These are phyloP conservation scores for Rhodotorula sphaerocarpa DNA, from an alignment of 768 basidiomycete genomes.

Conservation along the genomic window DNA sequence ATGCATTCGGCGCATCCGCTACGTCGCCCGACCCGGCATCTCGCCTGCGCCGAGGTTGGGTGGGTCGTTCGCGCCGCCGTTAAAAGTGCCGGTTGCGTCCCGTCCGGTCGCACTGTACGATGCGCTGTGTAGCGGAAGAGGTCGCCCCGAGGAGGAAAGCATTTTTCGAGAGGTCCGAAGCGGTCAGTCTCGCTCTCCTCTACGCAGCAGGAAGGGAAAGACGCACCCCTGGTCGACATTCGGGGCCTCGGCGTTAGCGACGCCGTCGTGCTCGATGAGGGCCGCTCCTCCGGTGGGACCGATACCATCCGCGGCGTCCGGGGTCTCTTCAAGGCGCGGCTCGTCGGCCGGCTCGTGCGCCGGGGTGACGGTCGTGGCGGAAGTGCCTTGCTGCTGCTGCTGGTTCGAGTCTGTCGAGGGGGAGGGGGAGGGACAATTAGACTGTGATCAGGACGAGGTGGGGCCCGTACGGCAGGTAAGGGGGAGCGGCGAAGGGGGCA, in stretches of 20 bases:
- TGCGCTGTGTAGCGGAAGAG: neutral
- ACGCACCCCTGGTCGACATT: no score
- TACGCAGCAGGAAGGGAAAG: neutral
- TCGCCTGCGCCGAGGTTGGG: constrained; percentile 12
- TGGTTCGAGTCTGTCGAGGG: neutral
- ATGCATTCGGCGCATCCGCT: no score
- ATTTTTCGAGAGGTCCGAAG: neutral
- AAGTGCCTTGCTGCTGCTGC: no score
- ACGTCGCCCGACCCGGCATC: constrained; percentile 1
- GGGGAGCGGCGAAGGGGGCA: neutral
- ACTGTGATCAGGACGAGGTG: neutral
- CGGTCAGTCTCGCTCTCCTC: neutral
- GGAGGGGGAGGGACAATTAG: neutral
- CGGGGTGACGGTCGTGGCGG: neutral
- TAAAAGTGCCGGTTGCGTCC: constrained; percentile 19
- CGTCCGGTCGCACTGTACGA: constrained; percentile 18
- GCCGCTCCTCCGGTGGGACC: neutral
- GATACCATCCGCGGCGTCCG: neutral
- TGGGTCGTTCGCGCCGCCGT: constrained; percentile 20
- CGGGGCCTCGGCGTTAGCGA: no score
- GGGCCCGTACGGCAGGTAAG: no score
- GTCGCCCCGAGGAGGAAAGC: neutral
- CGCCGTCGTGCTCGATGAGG: no score
- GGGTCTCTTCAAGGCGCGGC: no score
- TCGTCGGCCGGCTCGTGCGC: no score